These are phyloP conservation scores for Amylostereum chailletii DNA, from an alignment of 1,284 basidiomycete species.

Conservation along the genomic window DNA sequence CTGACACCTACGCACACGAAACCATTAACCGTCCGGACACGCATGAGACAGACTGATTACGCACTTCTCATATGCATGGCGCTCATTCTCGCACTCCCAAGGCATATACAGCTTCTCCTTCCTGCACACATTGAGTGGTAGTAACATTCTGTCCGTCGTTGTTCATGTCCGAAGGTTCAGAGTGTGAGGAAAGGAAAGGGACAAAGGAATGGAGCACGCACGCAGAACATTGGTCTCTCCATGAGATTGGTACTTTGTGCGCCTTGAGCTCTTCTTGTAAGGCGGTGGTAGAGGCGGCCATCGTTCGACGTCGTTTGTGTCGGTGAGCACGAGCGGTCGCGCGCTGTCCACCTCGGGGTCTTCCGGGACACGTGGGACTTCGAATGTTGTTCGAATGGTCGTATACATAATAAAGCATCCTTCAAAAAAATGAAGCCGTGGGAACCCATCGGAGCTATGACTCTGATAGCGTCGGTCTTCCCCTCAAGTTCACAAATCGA, in stretches of 20 bases:
- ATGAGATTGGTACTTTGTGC: slow-evolving; percentile 70
- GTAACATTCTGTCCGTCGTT: slow-evolving; percentile 51
- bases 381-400: too few relatives aligned
- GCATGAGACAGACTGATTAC: slow-evolving; percentile 18
- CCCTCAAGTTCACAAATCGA: too few relatives aligned
- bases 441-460: too few relatives aligned
- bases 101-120: slow-evolving; percentile 65
- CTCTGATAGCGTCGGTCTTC: too few relatives aligned
- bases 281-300: slow-evolving; percentile 70
- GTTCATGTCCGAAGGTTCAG: not conserved
- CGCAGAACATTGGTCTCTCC: slow-evolving; percentile 91
- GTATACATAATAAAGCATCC: too few relatives aligned
- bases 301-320: slow-evolving; percentile 18
- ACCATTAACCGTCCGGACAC: slow-evolving; percentile 6
- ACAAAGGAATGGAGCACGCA: slow-evolving; percentile 33
- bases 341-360: too few relatives aligned
- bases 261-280: slow-evolving; percentile 79
- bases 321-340: too few relatives aligned
- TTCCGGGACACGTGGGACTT: too few relatives aligned
- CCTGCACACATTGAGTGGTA: slow-evolving; percentile 80
- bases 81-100: slow-evolving; percentile 80
- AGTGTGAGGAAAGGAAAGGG: not conserved
- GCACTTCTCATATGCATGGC: slow-evolving; percentile 70
- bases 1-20: slow-evolving; percentile 54
- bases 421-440: too few relatives aligned